A percentile compares a stretch with the other conserved stretches of the same genome.
Conservation (phyloP, 2,329 filamentous ascomycete genomes). For the Huntiella bhutanensis region DNA sequence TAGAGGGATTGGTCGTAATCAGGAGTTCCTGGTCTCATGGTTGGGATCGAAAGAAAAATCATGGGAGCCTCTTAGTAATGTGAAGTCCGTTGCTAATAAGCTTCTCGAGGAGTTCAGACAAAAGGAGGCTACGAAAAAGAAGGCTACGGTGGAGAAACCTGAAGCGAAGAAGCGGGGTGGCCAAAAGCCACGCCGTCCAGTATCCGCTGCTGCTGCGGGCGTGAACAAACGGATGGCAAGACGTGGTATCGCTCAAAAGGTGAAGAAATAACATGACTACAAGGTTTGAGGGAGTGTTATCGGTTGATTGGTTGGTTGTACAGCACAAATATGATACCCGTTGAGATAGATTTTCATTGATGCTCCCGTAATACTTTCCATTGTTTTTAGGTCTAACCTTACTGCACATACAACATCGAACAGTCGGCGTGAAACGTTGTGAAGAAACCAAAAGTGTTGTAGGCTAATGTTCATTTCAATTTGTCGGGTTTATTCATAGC, state of each 20-base stretch:
- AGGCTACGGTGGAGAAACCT: not conserved
- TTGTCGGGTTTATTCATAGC: no score
- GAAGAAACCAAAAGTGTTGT: no score
- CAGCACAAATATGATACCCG: no score
- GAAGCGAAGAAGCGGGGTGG: not conserved
- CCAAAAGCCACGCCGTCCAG: not conserved
- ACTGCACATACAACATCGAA: no score
- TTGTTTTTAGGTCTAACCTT: no score
- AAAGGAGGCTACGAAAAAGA: not conserved
- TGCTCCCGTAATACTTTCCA: no score
- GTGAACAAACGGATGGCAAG: not conserved
- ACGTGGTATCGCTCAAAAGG: not conserved
- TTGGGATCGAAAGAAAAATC: conserved; percentile 8
- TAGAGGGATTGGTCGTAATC: not conserved
- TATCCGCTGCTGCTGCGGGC: not conserved
- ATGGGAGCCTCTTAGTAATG: conserved; percentile 8
- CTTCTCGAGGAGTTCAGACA: conserved; percentile 4
- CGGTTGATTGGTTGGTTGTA: no score
- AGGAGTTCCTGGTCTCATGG: conserved; percentile 7
- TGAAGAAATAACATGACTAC: not conserved
- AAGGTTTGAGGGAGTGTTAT: no score
- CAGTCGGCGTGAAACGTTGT: no score
- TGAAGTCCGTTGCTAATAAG: conserved; percentile 1
- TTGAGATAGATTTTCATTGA: no score
- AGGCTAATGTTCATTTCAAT: no score